phyloP scores from a whole-genome alignment of 768 basidiomycete species.

The Xerocomus brunneocitrinus region DNA sequence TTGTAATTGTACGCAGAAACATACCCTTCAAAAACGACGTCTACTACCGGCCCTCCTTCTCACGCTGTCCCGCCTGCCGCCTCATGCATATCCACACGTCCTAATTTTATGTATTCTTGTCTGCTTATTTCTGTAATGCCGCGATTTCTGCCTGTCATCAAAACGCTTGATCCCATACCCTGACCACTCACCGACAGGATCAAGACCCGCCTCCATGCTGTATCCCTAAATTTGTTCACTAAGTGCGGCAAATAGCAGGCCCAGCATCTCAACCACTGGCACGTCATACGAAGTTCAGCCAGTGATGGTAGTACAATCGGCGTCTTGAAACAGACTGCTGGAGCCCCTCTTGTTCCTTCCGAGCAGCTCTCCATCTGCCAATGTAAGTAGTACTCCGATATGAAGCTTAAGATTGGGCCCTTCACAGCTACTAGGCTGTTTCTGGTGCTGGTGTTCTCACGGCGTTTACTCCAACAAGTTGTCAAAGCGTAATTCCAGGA shows the following conservation, averaged over 20 bases:
- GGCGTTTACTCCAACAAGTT: background rate
- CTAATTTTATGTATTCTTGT: constrained; percentile 12
- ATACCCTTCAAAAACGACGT: constrained; percentile 6
- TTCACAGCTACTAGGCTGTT: background rate
- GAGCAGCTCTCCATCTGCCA: background rate
- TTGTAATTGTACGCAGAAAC: constrained; percentile 24
- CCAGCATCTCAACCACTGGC: background rate
- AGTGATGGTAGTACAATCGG: background rate
- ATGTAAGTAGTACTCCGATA: background rate
- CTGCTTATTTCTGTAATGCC: constrained; percentile 7
- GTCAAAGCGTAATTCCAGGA: background rate
- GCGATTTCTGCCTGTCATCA: background rate
- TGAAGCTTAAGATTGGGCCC: background rate
- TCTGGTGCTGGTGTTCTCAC: background rate
- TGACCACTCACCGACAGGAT: constrained; percentile 5
- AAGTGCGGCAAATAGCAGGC: background rate
- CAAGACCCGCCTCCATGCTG: constrained; percentile 3
- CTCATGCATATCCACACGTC: constrained; percentile 1
- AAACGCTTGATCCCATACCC: background rate
- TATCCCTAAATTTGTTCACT: background rate
- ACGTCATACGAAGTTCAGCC: background rate
- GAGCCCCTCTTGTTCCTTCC: background rate
- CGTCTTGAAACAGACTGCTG: background rate
- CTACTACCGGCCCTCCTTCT: background rate
- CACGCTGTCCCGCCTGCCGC: background rate